Conservation (phyloP, 805 yeast species). For the Myxozyma kluyveri region DNA sequence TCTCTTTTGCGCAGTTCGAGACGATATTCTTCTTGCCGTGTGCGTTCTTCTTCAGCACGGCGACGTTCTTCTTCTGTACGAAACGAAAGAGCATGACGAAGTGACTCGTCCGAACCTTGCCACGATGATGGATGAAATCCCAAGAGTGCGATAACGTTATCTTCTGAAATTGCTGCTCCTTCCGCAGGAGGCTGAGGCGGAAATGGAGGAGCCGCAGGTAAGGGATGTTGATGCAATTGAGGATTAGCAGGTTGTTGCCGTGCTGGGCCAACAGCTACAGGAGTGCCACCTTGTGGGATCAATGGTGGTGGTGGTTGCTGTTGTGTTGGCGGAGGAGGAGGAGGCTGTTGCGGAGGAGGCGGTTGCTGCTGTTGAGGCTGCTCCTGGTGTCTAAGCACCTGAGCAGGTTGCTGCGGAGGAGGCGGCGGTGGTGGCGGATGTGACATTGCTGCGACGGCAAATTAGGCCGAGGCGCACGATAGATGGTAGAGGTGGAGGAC, state of each 20-base stretch:
- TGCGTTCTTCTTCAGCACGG: conserved; percentile 63
- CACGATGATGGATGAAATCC: conserved; percentile 24
- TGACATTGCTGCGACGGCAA: too few relatives aligned
- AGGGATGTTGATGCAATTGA: background rate
- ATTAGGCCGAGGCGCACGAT: too few relatives aligned
- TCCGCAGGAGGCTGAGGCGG: background rate
- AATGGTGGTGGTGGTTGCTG: too few relatives aligned
- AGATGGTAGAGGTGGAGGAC: too few relatives aligned
- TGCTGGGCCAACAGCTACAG: too few relatives aligned
- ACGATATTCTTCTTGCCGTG: conserved; percentile 68
- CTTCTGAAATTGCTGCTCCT: background rate
- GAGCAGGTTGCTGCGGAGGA: too few relatives aligned
- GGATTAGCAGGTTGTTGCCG: background rate
- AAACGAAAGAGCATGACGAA: conserved; percentile 27
- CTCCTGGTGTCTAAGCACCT: too few relatives aligned
- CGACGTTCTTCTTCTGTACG: conserved; percentile 31
- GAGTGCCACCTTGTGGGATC: too few relatives aligned
- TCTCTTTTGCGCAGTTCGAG: conserved; percentile 57
- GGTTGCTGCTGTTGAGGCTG: too few relatives aligned
- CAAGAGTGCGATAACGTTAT: conserved; percentile 8
- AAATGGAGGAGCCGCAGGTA: background rate
- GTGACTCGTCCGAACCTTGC: conserved; percentile 29
- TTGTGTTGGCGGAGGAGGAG: too few relatives aligned
- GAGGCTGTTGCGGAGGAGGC: too few relatives aligned
- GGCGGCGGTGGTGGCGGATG: too few relatives aligned